Base-by-base conservation (phyloP, 2,329 filamentous ascomycete species). In the Aspergillus sp. region DNA sequence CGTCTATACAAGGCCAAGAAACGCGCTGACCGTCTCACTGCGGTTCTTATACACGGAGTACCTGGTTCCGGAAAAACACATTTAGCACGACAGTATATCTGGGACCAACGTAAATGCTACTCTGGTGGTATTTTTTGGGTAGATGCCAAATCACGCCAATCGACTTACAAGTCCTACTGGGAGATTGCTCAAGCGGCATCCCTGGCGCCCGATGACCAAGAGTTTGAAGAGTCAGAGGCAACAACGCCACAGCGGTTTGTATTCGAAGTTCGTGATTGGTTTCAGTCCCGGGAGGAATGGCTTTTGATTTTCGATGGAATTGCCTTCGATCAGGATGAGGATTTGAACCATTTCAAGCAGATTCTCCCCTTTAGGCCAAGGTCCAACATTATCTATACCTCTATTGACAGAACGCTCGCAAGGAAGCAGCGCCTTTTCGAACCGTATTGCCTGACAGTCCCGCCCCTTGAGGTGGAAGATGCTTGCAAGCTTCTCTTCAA, bases 41-140 rank as follows among this genome's bases (percentile, higher is more conserved):
- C 83, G 1, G 82, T 84, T 1, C 67, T 87, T 7, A 75, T 88
- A 9, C 79, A 80, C 53, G 81, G 80, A 32, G 77, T 82, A 35
- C 80, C 83, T 2, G 84, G 84, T 1, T 79, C 79, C 12, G 84
- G 84, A 2, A 88, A 88, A 64, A 83, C 82, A 1, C 83, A 86
- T 57, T 68, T 87, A 12, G 83, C 83, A 23, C 75, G 84, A 3
- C 75, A 87, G 62, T 87, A 86, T 59, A 77, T 85, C 25, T 85
- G 82, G 56, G 64, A 71, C 4, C 77, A 85, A 56, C 77, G 73
- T 32, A 66, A 74, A 4, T 70, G 79, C 50, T 87, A 83, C 55
- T 76, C 79, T 0, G 83, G 82, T 1, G 84, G 84, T 1, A 74
- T 86, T 39, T 88, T 85, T 62, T 88, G 84, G 84, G 75, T 86